Base-by-base conservation (phyloP, 2,329 filamentous ascomycete genomes). In the Colletotrichum sp. region DNA sequence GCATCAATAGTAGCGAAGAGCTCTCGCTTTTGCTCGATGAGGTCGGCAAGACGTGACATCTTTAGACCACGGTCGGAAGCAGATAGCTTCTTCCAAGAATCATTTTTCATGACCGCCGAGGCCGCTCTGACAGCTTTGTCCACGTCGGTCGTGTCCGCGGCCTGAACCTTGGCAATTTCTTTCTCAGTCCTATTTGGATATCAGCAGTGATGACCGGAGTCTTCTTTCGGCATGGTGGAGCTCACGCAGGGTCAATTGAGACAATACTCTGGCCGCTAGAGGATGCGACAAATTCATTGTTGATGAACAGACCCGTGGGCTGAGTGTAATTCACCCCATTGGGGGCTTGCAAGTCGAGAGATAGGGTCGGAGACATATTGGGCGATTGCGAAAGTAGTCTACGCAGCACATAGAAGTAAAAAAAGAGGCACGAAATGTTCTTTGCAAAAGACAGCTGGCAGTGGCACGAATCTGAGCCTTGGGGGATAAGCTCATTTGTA, bases 231-330 rank as follows among this genome's bases (percentile, higher is more conserved):
- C 12, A 21, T 13, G n/a, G 6, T 13, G 43, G 2, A 21, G n/a
- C 43, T 21, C 43, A 52, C 43, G 43, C 43, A 52, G 92, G 92
- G 81, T 93, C 94, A 80, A 94, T 91, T 30, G 89, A 89, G 13
- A 88, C 86, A 68, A 94, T 90, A 77, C 76, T 91, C 91, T 83
- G 92, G 85, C 78, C 90, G 9, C 73, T 76, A 87, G 71, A 90
- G 86, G 83, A 90, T 90, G 74, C 90, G 67, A 94, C 91, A 83
- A 93, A 95, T 81, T 94, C 92, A 76, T 95, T 95, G 86, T 95
- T 94, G 85, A 95, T 95, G 85, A 95, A 95, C 9, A 95, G 88
- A 14, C 94, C 94, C 16, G 90, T 90, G 13, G 93, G 92, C 83
- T 94, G 92, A 32, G 85, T 87, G 80, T 94, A 94, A 79, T 91